Conservation (phyloP, 1,139 yeast genomes). For the Debaryomyces psychrophilus region DNA sequence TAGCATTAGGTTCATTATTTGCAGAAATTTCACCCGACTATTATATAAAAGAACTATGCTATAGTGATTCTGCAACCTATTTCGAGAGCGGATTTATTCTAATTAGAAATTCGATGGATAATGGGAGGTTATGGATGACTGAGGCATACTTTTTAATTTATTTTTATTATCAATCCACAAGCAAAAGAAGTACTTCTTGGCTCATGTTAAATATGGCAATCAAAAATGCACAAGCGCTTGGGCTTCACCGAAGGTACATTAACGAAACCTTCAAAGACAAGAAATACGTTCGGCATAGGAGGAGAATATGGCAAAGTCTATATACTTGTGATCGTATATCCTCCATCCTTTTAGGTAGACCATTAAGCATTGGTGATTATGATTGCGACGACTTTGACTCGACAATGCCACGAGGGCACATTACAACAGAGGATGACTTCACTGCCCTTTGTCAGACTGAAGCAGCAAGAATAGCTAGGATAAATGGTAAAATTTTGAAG, state of each 20-base stretch:
- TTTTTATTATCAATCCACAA: conserved; percentile 40
- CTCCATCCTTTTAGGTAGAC: conserved; percentile 44
- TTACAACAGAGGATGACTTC: neutral
- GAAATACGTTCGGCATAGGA: conserved; percentile 25
- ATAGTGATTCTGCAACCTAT: conserved; percentile 16
- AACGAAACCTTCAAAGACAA: conserved; percentile 21
- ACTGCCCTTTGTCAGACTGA: conserved; percentile 20
- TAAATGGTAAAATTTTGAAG: conserved; percentile 38
- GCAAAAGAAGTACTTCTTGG: conserved; percentile 48
- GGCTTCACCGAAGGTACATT: conserved; percentile 27
- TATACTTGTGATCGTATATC: conserved; percentile 44
- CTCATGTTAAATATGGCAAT: conserved; percentile 30
- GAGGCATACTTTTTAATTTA: conserved; percentile 42
- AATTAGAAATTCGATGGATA: conserved; percentile 32
- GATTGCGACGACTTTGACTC: conserved; percentile 31
- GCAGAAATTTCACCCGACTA: conserved; percentile 8
- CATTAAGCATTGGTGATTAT: conserved; percentile 39
- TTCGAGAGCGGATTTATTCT: conserved; percentile 38
- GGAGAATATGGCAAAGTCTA: conserved; percentile 42
- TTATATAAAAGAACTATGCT: neutral
- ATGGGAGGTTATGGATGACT: conserved; percentile 46
- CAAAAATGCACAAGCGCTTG: conserved; percentile 28
- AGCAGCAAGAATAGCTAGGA: conserved; percentile 16
- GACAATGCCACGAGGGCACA: neutral
- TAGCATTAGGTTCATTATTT: conserved; percentile 15